These are phyloP conservation scores for Orbilia ellipsospora DNA, from an alignment of 2,329 filamentous ascomycete species.

Conservation along the genomic window DNA sequence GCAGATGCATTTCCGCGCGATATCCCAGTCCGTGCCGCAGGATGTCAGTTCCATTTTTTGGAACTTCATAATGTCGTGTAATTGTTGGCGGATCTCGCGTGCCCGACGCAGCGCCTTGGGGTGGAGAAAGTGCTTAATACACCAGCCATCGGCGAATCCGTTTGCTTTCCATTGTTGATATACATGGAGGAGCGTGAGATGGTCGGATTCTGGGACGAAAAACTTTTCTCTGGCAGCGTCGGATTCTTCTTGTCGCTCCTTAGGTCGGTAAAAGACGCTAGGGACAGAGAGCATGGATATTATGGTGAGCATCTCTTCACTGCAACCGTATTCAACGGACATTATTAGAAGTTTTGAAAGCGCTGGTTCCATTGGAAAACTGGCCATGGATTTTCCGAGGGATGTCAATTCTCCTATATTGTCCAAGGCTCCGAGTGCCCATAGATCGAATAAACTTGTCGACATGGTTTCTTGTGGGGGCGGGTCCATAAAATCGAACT, in stretches of 20 bases:
- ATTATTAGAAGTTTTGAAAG: constrained; percentile 95
- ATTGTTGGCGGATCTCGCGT: constrained; percentile 92
- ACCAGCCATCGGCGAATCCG: constrained; percentile 90
- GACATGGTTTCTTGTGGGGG: constrained; percentile 98
- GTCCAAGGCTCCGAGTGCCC: constrained; percentile 92
- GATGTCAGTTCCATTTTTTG: constrained; percentile 88
- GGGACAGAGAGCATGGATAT: constrained; percentile 98
- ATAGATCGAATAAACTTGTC: constrained; percentile 95
- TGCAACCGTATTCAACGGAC: constrained; percentile 87
- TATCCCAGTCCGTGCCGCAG: constrained; percentile 96
- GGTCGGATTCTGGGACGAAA: constrained; percentile 97
- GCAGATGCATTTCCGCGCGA: constrained; percentile 95
- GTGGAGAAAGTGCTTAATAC: constrained; percentile 90
- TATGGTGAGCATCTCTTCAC: constrained; percentile 97
- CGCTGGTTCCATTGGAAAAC: constrained; percentile 97
- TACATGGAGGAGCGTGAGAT: constrained; percentile 93
- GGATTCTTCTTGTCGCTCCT: constrained; percentile 95
- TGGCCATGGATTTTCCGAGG: constrained; percentile 91
- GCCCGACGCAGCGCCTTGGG: constrained; percentile 91
- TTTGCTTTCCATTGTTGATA: constrained; percentile 96
- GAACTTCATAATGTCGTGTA: constrained; percentile 91
- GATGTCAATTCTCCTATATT: constrained; percentile 91
- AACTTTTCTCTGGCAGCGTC: constrained; percentile 97
- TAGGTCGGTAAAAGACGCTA: constrained; percentile 95
- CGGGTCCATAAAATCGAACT: constrained; percentile 99